Evolutionary conservation across 345 rosid genomes (phyloP).

Genomic region (Acer saccharum): DNA sequence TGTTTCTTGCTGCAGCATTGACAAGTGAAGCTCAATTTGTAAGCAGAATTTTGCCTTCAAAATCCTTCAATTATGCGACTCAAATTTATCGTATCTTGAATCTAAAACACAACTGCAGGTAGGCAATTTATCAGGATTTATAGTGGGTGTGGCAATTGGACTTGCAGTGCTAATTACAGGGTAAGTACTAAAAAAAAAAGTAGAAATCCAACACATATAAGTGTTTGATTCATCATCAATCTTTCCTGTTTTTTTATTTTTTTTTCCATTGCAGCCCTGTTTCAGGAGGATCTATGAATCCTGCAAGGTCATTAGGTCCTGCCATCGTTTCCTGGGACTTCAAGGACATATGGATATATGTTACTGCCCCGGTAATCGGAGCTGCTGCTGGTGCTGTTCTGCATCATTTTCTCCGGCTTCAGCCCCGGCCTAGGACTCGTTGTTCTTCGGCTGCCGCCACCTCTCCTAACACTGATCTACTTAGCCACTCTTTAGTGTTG

Average conservation of each 20-base stretch:
- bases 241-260: no score
- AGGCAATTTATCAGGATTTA: conserved; percentile 61
- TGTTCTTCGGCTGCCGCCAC: conserved; percentile 27
- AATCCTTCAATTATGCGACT: neutral
- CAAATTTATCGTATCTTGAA: neutral
- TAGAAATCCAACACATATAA: neutral
- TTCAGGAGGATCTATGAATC: conserved; percentile 95
- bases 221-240: neutral
- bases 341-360: conserved; percentile 71
- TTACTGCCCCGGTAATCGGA: conserved; percentile 71
- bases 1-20: conserved; percentile 66
- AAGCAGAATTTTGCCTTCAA: conserved; percentile 22
- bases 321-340: conserved; percentile 76
- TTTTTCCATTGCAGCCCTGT: conserved; percentile 52
- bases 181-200: conserved; percentile 22
- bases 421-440: conserved; percentile 19
- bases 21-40: conserved; percentile 57
- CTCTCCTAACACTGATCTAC: conserved; percentile 34
- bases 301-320: conserved; percentile 92
- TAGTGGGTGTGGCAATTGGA: conserved; percentile 65
- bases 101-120: conserved; percentile 38
- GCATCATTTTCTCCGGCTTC: conserved; percentile 45
- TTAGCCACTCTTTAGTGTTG: conserved; percentile 23
- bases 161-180: conserved; percentile 85
- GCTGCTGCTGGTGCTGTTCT: conserved; percentile 59